Conservation (phyloP, 2,329 filamentous ascomycete genomes). For the Zelopaecilomyces penicillatus region DNA sequence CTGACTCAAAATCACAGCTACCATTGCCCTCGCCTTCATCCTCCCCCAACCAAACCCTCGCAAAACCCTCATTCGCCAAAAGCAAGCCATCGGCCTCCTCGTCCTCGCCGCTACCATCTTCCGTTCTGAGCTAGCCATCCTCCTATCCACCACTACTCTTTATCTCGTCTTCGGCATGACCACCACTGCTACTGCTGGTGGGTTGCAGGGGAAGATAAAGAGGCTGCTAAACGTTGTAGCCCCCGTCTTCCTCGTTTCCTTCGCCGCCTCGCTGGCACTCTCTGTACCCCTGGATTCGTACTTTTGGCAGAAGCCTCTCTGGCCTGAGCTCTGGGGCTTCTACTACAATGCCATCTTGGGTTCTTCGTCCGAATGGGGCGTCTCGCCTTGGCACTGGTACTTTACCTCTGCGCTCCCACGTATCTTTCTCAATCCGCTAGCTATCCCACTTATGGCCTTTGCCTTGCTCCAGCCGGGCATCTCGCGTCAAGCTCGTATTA, state of each 20-base stretch:
- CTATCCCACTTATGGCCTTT: slow-evolving; percentile 45
- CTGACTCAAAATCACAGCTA: slow-evolving; percentile 40
- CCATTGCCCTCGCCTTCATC: slow-evolving; percentile 49
- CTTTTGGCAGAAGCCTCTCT: slow-evolving; percentile 82
- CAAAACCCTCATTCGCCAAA: slow-evolving; percentile 36
- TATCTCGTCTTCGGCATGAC: slow-evolving; percentile 49
- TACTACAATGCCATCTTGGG: slow-evolving; percentile 84
- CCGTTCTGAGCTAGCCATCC: slow-evolving; percentile 77
- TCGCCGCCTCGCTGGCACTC: slow-evolving; percentile 55
- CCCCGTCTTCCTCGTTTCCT: slow-evolving; percentile 56
- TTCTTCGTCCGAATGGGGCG: slow-evolving; percentile 80
- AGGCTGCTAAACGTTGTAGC: slow-evolving; percentile 52
- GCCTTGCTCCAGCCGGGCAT: slow-evolving; percentile 42
- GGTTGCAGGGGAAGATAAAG: slow-evolving; percentile 17
- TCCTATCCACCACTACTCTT: slow-evolving; percentile 60
- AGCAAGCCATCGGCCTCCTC: slow-evolving; percentile 63
- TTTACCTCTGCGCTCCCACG: slow-evolving; percentile 73
- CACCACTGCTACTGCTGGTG: too few relatives aligned
- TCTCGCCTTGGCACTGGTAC: slow-evolving; percentile 79
- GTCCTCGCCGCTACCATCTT: slow-evolving; percentile 78
- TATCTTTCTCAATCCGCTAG: slow-evolving; percentile 72
- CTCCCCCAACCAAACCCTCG: slow-evolving; percentile 25
- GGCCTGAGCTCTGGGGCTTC: slow-evolving; percentile 87
- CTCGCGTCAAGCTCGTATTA: slow-evolving; percentile 30
- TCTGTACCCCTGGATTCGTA: slow-evolving; percentile 79